A percentile compares a stretch with the other conserved stretches of the same genome.
Conservation (phyloP, 306 rosid genomes). For the Comarum palustre region DNA sequence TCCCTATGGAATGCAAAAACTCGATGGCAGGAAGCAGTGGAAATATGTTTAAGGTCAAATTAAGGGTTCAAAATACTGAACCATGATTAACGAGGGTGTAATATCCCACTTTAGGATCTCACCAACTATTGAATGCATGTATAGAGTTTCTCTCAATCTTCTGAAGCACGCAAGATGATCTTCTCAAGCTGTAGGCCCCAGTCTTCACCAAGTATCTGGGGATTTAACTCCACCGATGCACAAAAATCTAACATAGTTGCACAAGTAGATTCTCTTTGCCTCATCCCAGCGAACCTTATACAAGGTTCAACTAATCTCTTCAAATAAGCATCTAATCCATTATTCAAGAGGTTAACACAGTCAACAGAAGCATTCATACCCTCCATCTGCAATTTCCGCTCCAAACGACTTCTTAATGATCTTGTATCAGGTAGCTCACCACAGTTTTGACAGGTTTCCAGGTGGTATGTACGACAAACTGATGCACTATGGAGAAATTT, state of each 20-base stretch:
- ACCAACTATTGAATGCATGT: conserved; percentile 10
- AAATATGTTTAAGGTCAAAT: conserved; percentile 29
- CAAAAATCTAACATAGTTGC: conserved; percentile 55
- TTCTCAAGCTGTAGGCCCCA: conserved; percentile 84
- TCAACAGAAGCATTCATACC: conserved; percentile 54
- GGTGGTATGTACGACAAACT: conserved; percentile 30
- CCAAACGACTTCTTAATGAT: conserved; percentile 60
- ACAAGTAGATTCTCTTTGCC: conserved; percentile 28
- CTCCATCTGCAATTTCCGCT: conserved; percentile 65
- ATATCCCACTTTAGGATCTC: conserved; percentile 29
- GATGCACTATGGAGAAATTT: conserved; percentile 50
- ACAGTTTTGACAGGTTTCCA: conserved; percentile 58
- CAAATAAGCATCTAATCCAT: conserved; percentile 72
- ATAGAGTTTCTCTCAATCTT: conserved; percentile 48
- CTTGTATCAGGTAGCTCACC: conserved; percentile 71
- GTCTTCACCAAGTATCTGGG: conserved; percentile 73
- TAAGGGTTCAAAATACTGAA: conserved; percentile 33
- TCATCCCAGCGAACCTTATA: conserved; percentile 46
- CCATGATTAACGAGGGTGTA: conserved; percentile 32
- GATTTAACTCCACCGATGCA: conserved; percentile 68
- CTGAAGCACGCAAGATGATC: conserved; percentile 53
- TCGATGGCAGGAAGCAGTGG: conserved; percentile 28
- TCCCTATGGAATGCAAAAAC: conserved; percentile 27
- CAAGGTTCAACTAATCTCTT: conserved; percentile 80
- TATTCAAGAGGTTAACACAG: conserved; percentile 76